These are phyloP conservation scores for Colletotrichum gigasporum DNA, from an alignment of 2,329 filamentous ascomycete species.

Conservation along the genomic window DNA sequence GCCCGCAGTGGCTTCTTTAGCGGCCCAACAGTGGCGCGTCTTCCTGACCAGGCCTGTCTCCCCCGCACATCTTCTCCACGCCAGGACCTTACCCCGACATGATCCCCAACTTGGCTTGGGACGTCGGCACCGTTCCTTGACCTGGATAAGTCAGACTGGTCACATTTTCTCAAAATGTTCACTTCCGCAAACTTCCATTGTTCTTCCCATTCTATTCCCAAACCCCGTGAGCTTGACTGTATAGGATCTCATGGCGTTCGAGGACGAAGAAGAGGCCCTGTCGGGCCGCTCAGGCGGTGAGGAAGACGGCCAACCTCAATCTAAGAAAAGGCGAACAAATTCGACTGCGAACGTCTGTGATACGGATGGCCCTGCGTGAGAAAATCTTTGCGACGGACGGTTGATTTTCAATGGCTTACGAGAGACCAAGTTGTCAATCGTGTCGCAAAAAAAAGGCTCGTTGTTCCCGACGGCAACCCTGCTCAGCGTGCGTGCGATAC, in stretches of 20 bases:
- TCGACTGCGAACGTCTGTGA: constrained; percentile 4
- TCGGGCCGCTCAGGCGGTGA: constrained; percentile 14
- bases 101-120: neutral
- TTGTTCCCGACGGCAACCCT: constrained; percentile 53
- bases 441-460: constrained; percentile 56
- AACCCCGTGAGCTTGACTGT: neutral
- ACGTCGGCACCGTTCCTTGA: neutral
- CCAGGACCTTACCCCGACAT: neutral
- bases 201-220: neutral
- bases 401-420: neutral
- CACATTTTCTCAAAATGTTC: neutral
- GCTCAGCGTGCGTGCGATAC: constrained; percentile 49
- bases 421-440: constrained; percentile 43
- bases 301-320: neutral
- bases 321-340: constrained; percentile 10
- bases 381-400: neutral
- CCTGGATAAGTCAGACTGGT: neutral
- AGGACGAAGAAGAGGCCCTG: constrained; percentile 12
- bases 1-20: constrained; percentile 9
- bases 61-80: constrained; percentile 20
- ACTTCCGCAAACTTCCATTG: neutral
- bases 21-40: neutral
- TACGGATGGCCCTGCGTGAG: constrained; percentile 11
- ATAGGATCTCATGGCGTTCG: neutral
- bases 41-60: constrained; percentile 3